Evolutionary conservation across 257 asterid species (phyloP).

Genomic region (Coffea canephora): DNA sequence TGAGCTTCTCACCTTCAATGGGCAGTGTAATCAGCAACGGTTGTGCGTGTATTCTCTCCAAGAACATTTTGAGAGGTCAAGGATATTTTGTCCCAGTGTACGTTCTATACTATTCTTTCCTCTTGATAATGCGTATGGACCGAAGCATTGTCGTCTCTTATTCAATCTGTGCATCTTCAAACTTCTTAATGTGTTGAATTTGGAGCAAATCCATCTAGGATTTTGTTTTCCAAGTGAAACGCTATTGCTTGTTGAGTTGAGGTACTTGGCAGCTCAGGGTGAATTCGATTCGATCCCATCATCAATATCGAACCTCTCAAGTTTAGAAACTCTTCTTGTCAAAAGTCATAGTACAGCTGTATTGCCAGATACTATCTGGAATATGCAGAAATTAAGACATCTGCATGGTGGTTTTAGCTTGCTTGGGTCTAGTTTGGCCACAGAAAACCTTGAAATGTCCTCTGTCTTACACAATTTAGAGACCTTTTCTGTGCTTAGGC

Average conservation of each 20-base stretch:
- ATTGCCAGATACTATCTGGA: neutral
- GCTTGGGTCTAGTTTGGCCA: neutral
- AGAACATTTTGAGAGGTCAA: neutral
- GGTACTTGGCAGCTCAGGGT: neutral
- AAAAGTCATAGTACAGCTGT: neutral
- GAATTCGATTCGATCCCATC: neutral
- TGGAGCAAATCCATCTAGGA: neutral
- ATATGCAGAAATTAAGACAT: neutral
- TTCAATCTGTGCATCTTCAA: neutral
- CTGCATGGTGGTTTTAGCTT: neutral
- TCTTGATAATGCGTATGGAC: accelerated
- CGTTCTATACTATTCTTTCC: neutral
- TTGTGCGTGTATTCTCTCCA: neutral
- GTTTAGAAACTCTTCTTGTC: neutral
- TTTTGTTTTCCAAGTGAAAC: neutral
- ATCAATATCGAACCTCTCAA: neutral
- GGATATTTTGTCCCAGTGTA: neutral
- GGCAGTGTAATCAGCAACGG: neutral
- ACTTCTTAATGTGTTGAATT: neutral
- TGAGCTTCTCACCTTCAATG: neutral
- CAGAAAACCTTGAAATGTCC: neutral
- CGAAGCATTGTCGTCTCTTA: accelerated
- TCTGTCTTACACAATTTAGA: neutral
- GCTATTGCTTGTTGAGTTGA: neutral
- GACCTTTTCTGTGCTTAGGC: neutral